phyloP scores from a whole-genome alignment of 179 eudicot genomes.

The Monotropa hypopitys region DNA sequence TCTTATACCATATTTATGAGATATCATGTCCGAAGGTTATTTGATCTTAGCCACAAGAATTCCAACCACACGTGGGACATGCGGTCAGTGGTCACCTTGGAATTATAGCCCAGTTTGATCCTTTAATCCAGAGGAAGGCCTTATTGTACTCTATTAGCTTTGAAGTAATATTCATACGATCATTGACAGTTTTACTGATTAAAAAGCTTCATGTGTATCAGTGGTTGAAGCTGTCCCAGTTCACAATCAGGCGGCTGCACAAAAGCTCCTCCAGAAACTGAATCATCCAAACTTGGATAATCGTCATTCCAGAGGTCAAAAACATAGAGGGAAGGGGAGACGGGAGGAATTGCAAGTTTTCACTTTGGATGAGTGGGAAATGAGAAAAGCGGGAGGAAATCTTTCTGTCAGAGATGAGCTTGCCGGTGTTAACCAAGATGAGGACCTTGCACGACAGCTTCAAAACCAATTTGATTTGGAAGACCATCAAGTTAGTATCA shows the following conservation, averaged over 20 bases:
- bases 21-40: not conserved
- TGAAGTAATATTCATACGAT: not conserved
- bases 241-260: slow-evolving; percentile 90
- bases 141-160: not conserved
- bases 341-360: slow-evolving; percentile 43
- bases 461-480: slow-evolving; percentile 73
- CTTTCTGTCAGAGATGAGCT: slow-evolving; percentile 20
- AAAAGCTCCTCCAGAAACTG: slow-evolving; percentile 76
- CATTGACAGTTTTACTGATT: not conserved
- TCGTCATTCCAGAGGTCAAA: slow-evolving; percentile 39
- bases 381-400: slow-evolving; percentile 40
- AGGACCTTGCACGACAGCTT: slow-evolving; percentile 73
- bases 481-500: slow-evolving; percentile 43
- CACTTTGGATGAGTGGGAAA: slow-evolving; percentile 86
- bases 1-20: not conserved
- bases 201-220: slow-evolving; percentile 17
- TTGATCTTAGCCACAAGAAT: not conserved
- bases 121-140: not conserved
- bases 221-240: slow-evolving; percentile 59
- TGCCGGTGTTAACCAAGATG: slow-evolving; percentile 42
- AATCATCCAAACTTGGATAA: slow-evolving; percentile 29
- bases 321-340: slow-evolving; percentile 41
- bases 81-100: not conserved
- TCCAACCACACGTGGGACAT: not conserved
- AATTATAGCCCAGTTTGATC: not conserved